These are phyloP conservation scores for Flaveria floridana DNA, from an alignment of 140 eudicot species.

Conservation along the genomic window DNA sequence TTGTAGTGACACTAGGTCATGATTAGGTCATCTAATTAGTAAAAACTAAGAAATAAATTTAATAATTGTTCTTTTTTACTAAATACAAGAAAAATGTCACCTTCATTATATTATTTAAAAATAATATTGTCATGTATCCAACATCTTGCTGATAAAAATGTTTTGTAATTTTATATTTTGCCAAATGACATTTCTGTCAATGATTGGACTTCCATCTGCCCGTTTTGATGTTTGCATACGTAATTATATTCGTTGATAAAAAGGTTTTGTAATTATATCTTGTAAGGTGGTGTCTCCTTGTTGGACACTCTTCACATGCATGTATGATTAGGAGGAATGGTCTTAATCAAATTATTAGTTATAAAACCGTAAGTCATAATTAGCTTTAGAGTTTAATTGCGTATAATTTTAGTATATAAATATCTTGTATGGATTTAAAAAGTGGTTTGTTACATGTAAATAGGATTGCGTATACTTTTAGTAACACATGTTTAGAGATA, in stretches of 20 bases:
- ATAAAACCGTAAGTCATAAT: no score
- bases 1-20: no score
- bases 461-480: background rate
- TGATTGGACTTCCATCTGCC: slow-evolving; percentile 29
- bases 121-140: background rate
- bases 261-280: no score
- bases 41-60: no score
- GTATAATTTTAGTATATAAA: no score
- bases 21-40: no score
- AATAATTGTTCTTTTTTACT: no score
- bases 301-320: slow-evolving; percentile 39
- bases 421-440: no score
- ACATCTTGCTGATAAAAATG: background rate
- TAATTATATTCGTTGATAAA: background rate
- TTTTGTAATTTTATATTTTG: slow-evolving; percentile 1
- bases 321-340: slow-evolving; percentile 22
- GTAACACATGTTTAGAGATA: background rate
- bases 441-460: no score
- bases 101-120: background rate
- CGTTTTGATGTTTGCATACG: slow-evolving; percentile 12
- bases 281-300: slow-evolving; percentile 38
- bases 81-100: background rate
- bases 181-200: slow-evolving; percentile 3
- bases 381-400: no score
- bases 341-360: background rate